These are phyloP conservation scores for Trichophyton benhamiae DNA, from an alignment of 2,329 filamentous ascomycete species.

Conservation along the genomic window DNA sequence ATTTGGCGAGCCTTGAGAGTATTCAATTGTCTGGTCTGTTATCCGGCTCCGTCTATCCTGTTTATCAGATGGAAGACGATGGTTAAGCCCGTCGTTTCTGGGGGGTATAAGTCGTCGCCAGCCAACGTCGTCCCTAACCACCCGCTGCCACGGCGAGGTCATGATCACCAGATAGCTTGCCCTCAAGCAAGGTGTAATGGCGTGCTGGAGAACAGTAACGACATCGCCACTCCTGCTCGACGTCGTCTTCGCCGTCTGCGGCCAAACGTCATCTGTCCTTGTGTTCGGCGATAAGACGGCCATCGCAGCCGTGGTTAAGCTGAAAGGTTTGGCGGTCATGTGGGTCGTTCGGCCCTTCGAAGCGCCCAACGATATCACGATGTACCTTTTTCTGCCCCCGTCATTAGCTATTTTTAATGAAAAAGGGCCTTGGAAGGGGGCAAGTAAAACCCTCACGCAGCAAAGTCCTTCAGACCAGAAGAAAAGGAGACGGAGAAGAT, in stretches of 20 bases:
- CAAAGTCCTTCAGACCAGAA: background rate
- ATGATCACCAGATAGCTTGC: background rate
- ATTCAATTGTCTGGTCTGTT: no score
- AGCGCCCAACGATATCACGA: background rate
- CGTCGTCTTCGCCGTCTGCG: background rate
- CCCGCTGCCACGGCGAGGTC: no score
- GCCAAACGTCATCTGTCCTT: background rate
- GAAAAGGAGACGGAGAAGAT: background rate
- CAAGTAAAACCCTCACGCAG: background rate
- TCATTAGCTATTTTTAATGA: background rate
- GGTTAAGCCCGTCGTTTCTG: no score
- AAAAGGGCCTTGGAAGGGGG: background rate
- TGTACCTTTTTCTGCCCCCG: background rate
- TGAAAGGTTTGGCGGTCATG: background rate
- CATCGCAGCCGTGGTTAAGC: background rate
- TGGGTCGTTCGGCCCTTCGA: background rate
- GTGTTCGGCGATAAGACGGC: background rate
- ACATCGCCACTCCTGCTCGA: background rate
- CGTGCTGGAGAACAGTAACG: background rate
- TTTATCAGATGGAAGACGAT: no score
- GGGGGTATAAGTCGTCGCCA: no score
- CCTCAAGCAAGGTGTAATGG: background rate
- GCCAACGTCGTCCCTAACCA: no score
- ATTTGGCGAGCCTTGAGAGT: no score
- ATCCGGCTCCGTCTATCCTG: no score